Percentiles rank a stretch among this genome's conserved stretches.
Evolutionary conservation across 306 rosid genomes (phyloP).

Genomic region (Malus asiatica): DNA sequence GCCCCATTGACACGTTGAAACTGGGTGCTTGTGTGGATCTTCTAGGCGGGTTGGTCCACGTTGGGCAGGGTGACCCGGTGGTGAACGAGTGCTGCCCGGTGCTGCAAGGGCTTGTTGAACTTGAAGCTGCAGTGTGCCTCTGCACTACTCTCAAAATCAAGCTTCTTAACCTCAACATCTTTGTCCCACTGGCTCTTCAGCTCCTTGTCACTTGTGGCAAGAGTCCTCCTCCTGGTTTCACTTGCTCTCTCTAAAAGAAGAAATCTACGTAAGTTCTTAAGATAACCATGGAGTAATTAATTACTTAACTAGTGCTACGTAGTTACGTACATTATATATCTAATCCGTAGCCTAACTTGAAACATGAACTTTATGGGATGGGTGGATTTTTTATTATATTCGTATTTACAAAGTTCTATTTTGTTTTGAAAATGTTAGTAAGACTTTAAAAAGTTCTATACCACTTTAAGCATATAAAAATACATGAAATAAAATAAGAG

Average conservation of each 20-base stretch:
- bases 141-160: constrained; percentile 88
- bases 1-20: constrained; percentile 83
- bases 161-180: constrained; percentile 73
- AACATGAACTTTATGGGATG: neutral
- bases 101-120: constrained; percentile 59
- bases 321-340: neutral
- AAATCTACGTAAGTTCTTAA: constrained; percentile 20
- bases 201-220: constrained; percentile 88
- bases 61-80: constrained; percentile 70
- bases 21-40: constrained; percentile 83
- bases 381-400: neutral
- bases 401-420: neutral
- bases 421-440: neutral
- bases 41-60: constrained; percentile 66
- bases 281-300: neutral
- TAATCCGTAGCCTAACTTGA: neutral
- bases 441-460: neutral
- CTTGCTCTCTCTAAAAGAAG: constrained; percentile 65
- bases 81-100: constrained; percentile 78
- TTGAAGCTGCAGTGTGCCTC: constrained; percentile 84
- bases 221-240: constrained; percentile 92
- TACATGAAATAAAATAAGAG: neutral
- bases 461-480: too few relatives aligned
- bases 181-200: constrained; percentile 83
- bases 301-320: neutral